Base-by-base conservation (phyloP, 2,329 filamentous ascomycete genomes). In the Periconia digitata region DNA sequence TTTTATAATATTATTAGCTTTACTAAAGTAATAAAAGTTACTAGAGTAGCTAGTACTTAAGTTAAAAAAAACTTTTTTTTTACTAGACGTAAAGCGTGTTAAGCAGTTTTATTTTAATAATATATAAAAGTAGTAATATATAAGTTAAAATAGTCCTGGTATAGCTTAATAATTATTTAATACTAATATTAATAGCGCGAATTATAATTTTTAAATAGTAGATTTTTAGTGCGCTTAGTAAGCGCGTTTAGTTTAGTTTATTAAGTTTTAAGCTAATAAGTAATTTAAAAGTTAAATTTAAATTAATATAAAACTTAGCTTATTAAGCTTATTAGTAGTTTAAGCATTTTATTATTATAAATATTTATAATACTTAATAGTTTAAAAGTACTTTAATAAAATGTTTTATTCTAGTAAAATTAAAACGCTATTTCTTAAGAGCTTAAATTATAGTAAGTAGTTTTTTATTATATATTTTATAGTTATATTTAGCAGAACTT, bases 231-330 rank as follows among this genome's bases (percentile, higher is more conserved):
- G 10, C 22, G 3, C n/a, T 23, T 12, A 23, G n/a, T 47, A 7
- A 47, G 20, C 8, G 34, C 36, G 40, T 47, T 20, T 42, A 37
- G 36, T 27, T 34, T 18, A 6, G 8, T 34, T 15, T 42, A 32
- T 18, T 40, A 34, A 16, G 3, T 35, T 18, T 18, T 37, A 36
- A n/a, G 44, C 5, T 18, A 36, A 16, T 42, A 42, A 3, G 42
- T 13, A 16, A 47, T 42, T 24, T 34, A 24, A 20, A 47, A 37
- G 13, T 41, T 37, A 47, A 22, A 21, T 27, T 36, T 20, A 13
- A 15, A n/a, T 23, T 13, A 10, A n/a, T n/a, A n/a, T 35, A 17
- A 24, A 41, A 22, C 17, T 23, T 23, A 8, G 24, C 16, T 20
- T 47, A 47, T 7, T 24, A 17, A 15, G 22, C 39, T 42, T 47